Base-by-base conservation (phyloP, 306 rosid genomes). In the Trichosanthes cucumerina region DNA sequence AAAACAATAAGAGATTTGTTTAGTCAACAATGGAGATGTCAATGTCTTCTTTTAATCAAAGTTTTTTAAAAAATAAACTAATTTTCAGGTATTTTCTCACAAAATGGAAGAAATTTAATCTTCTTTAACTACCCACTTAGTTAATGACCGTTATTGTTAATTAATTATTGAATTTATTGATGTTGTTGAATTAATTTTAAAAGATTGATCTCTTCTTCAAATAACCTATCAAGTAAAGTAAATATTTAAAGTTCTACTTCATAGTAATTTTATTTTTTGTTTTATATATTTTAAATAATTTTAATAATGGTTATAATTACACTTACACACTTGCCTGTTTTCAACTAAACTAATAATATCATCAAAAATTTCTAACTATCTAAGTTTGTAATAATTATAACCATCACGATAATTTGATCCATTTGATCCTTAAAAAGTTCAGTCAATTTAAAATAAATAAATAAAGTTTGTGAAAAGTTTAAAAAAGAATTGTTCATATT, bases 91-190 rank as follows among this genome's bases (percentile, higher is more conserved):
- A 18, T 19, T 64, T 64, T 21, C 38, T 21, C 46, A 38, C 24
- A 66, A 9, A 41, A 2, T 1, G 3, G 50, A 39, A n/a, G 52
- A 68, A 18, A 68, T 19, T 21, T n/a, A n/a, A 38, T 9, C 24
- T 65, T 68, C 16, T 38, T 68, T 39, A n/a, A 69, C 53, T 21
- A 69, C 75, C 52, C 75, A 69, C 75, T 39, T 66, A n/a, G 18
- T 41, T 41, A 68, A 38, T 68, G 39, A 31, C 34, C n/a, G 38
- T 28, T 53, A 53, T 49, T 15, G 54, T 49, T 49, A n/a, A 49
- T 49, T 59, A 52, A 59, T 59, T 10, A 10, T 24, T 11, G 34
- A 59, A 10, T 59, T 59, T 59, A 6, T 28, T 60, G 5, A 28
- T 26, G n/a, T 54, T n/a, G 10, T 62, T 62, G 10, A 12, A 28